phyloP scores from a whole-genome alignment of 2,329 filamentous ascomycete genomes.

The Aureobasidium musti region DNA sequence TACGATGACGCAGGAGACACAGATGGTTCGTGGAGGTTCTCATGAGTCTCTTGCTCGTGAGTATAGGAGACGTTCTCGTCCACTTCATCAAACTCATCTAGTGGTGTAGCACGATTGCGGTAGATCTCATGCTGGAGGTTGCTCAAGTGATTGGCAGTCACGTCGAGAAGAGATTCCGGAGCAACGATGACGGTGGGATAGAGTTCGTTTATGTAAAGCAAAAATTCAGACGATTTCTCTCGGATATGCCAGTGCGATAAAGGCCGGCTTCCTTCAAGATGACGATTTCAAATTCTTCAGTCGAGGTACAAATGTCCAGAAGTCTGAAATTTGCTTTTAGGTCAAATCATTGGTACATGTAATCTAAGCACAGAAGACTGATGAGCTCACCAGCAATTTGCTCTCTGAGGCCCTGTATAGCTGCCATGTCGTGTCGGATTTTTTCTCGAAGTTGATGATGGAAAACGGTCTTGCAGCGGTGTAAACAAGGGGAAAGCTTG shows the following conservation, averaged over 20 bases:
- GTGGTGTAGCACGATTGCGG: background rate
- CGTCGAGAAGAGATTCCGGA: background rate
- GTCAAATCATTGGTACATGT: no score
- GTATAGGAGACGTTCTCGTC: background rate
- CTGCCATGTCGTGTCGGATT: background rate
- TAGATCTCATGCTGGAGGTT: background rate
- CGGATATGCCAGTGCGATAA: background rate
- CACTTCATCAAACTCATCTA: background rate
- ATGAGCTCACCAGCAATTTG: no score
- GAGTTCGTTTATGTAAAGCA: background rate
- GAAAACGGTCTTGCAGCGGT: background rate
- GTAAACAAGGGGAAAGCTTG: background rate
- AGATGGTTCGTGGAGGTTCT: background rate
- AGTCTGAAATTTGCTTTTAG: no score
- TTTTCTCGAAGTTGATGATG: background rate
- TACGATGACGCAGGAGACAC: background rate
- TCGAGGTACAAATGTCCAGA: no score
- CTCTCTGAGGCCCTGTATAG: background rate
- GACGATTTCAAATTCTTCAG: background rate
- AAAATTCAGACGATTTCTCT: background rate
- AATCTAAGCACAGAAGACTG: no score
- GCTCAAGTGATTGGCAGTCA: background rate
- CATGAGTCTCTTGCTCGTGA: background rate
- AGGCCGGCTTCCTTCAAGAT: background rate
- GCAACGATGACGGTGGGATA: background rate